Evolutionary conservation across 2,329 filamentous ascomycete species (phyloP).

Genomic region (Chaetomiaceae sp.): DNA sequence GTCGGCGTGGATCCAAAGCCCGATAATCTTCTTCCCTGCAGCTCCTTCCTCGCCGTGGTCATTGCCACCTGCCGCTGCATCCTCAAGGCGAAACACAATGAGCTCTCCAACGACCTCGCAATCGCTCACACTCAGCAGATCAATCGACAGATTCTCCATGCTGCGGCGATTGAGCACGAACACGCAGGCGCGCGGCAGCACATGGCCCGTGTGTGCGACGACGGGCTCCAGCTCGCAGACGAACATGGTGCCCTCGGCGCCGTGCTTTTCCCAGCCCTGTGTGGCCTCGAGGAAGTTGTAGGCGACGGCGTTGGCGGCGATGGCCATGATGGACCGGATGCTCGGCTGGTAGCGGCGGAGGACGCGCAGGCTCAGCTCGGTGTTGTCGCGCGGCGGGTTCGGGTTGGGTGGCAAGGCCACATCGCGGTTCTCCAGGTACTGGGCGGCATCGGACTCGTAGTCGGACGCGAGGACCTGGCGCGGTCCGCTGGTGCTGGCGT

Average conservation of each 20-base stretch:
- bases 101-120: constrained; percentile 59
- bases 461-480: constrained; percentile 44
- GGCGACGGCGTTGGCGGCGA: constrained; percentile 80
- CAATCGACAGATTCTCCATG: constrained; percentile 64
- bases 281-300: constrained; percentile 69
- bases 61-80: constrained; percentile 23
- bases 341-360: constrained; percentile 74
- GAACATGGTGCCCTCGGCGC: constrained; percentile 83
- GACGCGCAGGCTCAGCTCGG: constrained; percentile 81
- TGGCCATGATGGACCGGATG: constrained; percentile 67
- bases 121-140: constrained; percentile 55
- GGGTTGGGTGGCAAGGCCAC: constrained; percentile 40
- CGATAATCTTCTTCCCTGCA: constrained; percentile 38
- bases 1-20: constrained; percentile 48
- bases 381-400: constrained; percentile 62
- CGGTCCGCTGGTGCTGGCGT: constrained; percentile 26
- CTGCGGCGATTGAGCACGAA: constrained; percentile 70
- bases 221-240: constrained; percentile 62
- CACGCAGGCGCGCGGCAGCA: constrained; percentile 48
- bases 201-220: constrained; percentile 32
- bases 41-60: constrained; percentile 24
- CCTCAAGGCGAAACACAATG: constrained; percentile 44
- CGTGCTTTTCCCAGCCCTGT: constrained; percentile 75
- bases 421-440: constrained; percentile 41
- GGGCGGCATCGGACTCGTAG: constrained; percentile 61